A percentile compares a stretch with the other conserved stretches of the same genome.
phyloP scores from a whole-genome alignment of 352 stramenopile species.

The Bremia lactucae region DNA sequence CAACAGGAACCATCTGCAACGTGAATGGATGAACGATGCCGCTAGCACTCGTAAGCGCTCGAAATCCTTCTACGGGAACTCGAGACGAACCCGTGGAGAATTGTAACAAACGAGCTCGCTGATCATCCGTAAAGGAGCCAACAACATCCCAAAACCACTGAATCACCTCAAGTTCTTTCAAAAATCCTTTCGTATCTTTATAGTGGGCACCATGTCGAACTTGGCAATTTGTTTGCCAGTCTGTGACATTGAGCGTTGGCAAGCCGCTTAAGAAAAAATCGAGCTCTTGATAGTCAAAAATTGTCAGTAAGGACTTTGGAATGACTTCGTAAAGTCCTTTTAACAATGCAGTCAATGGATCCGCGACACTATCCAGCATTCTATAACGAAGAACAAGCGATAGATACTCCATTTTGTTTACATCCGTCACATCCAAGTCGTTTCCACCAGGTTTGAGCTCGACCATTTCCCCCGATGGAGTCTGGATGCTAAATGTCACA shows the following conservation, averaged over 20 bases:
- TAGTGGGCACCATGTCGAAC: conserved; percentile 34
- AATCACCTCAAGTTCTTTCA: conserved; percentile 55
- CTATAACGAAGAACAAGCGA: conserved; percentile 88
- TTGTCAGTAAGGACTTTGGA: conserved; percentile 73
- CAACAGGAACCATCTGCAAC: conserved; percentile 50
- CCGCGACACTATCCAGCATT: conserved; percentile 85
- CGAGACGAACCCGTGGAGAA: conserved; percentile 96
- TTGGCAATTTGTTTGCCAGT: conserved; percentile 80
- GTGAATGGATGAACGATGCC: conserved; percentile 76
- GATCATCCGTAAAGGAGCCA: conserved; percentile 75
- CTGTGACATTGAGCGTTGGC: conserved; percentile 70
- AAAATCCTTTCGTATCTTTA: conserved; percentile 35
- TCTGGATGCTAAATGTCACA: conserved; percentile 64
- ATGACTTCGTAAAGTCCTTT: conserved; percentile 90
- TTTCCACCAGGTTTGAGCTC: conserved; percentile 88
- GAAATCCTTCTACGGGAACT: conserved; percentile 83
- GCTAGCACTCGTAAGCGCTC: conserved; percentile 65
- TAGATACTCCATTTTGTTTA: conserved; percentile 94
- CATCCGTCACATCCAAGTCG: conserved; percentile 88
- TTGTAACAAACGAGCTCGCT: conserved; percentile 93
- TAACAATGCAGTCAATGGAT: conserved; percentile 86
- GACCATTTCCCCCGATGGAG: conserved; percentile 47
- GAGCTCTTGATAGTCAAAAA: conserved; percentile 93
- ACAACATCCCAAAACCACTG: conserved; percentile 89
- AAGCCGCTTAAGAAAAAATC: conserved; percentile 89